These are phyloP conservation scores for Amylocarpus encephaloides DNA, from an alignment of 2,329 filamentous ascomycete species.

Conservation along the genomic window DNA sequence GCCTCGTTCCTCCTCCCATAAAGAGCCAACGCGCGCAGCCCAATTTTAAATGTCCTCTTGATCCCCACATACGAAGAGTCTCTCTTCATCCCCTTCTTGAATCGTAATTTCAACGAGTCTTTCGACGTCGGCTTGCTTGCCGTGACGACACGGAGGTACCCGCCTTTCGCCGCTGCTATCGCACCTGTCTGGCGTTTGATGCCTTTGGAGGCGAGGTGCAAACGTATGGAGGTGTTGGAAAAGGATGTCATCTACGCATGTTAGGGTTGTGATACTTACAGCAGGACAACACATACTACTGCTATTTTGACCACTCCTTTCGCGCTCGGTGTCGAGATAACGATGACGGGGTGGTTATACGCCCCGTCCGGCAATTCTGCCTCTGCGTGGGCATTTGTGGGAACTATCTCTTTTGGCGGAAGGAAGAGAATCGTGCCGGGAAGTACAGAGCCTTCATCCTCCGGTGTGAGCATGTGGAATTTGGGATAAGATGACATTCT, in stretches of 20 bases:
- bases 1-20: slow-evolving; percentile 12
- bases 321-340: slow-evolving; percentile 6
- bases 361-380: slow-evolving; percentile 6
- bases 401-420: slow-evolving; percentile 8
- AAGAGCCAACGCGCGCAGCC: slow-evolving; percentile 7
- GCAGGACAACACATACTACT: slow-evolving; percentile 8
- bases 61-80: slow-evolving; percentile 14
- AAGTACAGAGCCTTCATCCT: no score
- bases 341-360: slow-evolving; percentile 15
- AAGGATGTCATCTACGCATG: slow-evolving; percentile 17
- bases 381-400: slow-evolving; percentile 1
- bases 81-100: slow-evolving; percentile 17
- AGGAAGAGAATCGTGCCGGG: slow-evolving; percentile 20
- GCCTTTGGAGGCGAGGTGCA: slow-evolving; percentile 12
- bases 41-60: slow-evolving; percentile 7
- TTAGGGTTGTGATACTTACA: background rate
- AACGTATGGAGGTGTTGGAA: slow-evolving; percentile 8
- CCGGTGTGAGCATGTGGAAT: no score
- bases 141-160: slow-evolving; percentile 14
- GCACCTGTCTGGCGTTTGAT: slow-evolving; percentile 3
- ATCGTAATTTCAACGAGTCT: slow-evolving; percentile 11
- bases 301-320: slow-evolving; percentile 7
- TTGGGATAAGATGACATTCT: no score
- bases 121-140: slow-evolving; percentile 11
- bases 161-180: slow-evolving; percentile 5